Percentiles rank a stretch among this genome's conserved stretches.
Evolutionary conservation across 768 basidiomycete species (phyloP).

Genomic region (Kondoa subrosea): DNA sequence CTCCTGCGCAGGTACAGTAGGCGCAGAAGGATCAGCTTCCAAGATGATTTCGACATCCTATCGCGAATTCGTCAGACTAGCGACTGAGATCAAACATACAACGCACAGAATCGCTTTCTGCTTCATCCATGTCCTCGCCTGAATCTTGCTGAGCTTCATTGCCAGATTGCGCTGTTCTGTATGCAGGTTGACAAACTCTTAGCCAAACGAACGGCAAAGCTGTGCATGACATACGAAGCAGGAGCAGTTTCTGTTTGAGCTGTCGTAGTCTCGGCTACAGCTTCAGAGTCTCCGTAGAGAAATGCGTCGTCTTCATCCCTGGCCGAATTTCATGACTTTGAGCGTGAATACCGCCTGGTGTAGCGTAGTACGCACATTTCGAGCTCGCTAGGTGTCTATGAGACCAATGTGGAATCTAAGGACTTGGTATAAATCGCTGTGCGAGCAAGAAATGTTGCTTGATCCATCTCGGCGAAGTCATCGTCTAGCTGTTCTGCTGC

Average conservation of each 20-base stretch:
- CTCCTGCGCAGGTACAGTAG: conserved; percentile 64
- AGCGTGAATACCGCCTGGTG: not conserved
- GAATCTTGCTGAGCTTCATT: no score
- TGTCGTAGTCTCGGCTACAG: not conserved
- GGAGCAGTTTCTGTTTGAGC: not conserved
- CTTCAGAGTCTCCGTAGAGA: conserved; percentile 20
- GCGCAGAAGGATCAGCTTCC: conserved; percentile 48
- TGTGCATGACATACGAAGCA: not conserved
- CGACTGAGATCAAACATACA: conserved; percentile 8
- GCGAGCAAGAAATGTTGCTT: not conserved
- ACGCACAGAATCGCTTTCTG: conserved; percentile 41
- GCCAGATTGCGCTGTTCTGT: not conserved
- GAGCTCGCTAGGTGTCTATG: not conserved
- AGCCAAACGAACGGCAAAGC: not conserved
- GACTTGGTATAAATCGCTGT: not conserved
- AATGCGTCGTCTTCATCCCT: conserved; percentile 26
- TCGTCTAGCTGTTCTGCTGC: no score
- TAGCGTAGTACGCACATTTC: not conserved
- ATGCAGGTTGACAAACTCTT: not conserved
- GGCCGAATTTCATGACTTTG: not conserved
- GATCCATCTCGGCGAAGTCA: no score
- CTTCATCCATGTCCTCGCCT: conserved; percentile 31
- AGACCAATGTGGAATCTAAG: not conserved
- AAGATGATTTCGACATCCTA: conserved; percentile 84
- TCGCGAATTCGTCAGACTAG: conserved; percentile 10